Evolutionary conservation across 2,329 filamentous ascomycete species (phyloP), one percentile per base, ranked within the genome.

Genomic region (Furcasterigmium furcatum): DNA sequence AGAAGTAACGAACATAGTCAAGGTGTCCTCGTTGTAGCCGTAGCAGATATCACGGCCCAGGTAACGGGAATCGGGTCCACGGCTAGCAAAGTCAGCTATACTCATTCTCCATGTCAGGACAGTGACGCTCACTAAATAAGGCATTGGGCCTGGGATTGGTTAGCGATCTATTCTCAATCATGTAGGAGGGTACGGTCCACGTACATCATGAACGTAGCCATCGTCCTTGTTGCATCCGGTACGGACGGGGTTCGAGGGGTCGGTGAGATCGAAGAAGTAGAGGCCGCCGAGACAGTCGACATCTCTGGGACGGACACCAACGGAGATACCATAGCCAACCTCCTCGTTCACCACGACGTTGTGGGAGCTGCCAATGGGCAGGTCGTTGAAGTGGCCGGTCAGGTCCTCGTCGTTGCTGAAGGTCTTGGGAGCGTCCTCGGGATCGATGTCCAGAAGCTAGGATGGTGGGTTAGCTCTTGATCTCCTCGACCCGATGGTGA

Each of bases 261-360:
- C 68, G 2, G 67, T 67, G 35, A 81, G 65, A 54, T 80, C 73
- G 51, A 80, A 72, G 59, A 77, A 76, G 56, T 76, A 74, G 41
- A 79, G 64, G 12, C 77, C 75, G 9, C 66, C 66, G 7, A 61
- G 63, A 63, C 74, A 78, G 16, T 61, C 57, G 35, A 55, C 52
- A 10, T 49, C 46, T 34, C 65, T 64, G n/a, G 65, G 65, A 19
- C 55, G 51, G 13, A 65, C 63, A 4, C 65, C 64, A 7, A 64
- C 64, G n/a, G 71, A 71, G 12, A 72, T 66, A 34, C 63, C 67
- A 44, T 70, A 70, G 46, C 66, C 58, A 38, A 57, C 60, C 52
- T 74, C 71, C 52, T 74, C 66, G 52, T 74, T 67, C 48, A 68
- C 62, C 22, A 77, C 72, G 22, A 77, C 61, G 51, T 77, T 77